These are phyloP conservation scores for Scolecobasidium constrictum DNA, from an alignment of 2,329 filamentous ascomycete genomes.

Conservation along the genomic window DNA sequence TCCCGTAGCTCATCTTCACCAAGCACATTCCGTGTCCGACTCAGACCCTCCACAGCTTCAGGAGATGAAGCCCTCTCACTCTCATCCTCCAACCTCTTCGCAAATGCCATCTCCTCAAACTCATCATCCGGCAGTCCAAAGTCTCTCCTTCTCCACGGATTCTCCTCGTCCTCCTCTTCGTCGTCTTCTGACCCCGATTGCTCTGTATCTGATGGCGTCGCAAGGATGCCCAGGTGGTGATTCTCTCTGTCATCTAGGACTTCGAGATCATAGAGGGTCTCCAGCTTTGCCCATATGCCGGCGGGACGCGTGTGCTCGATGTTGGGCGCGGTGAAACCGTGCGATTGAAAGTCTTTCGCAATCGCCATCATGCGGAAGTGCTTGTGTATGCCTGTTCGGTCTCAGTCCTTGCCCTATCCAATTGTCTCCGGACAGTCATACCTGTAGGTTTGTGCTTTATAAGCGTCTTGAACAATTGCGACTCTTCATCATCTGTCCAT, in stretches of 20 bases:
- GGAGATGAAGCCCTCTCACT: conserved; percentile 5
- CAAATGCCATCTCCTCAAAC: conserved; percentile 3
- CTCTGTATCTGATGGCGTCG: not conserved
- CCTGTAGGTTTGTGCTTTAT: conserved; percentile 96
- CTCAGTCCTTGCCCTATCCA: not conserved
- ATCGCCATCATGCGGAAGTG: conserved; percentile 89
- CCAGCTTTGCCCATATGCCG: conserved; percentile 83
- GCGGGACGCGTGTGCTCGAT: conserved; percentile 76
- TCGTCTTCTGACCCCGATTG: not conserved
- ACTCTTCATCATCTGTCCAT: conserved; percentile 95
- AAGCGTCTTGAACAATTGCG: conserved; percentile 82
- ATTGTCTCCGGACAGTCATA: conserved; percentile 26
- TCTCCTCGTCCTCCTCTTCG: conserved; percentile 4
- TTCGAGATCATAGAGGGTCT: conserved; percentile 72
- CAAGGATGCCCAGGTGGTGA: conserved; percentile 4
- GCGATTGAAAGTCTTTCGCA: conserved; percentile 65
- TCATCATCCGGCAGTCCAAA: conserved; percentile 7
- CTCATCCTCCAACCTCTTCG: not conserved
- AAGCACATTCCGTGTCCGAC: not conserved
- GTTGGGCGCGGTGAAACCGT: conserved; percentile 62
- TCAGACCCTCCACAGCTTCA: conserved; percentile 5
- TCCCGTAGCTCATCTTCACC: not conserved
- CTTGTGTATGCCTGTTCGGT: conserved; percentile 74
- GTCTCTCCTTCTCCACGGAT: not conserved
- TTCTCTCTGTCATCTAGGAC: conserved; percentile 75